These are phyloP conservation scores for Fusarium scirpi DNA, from an alignment of 2,329 filamentous ascomycete genomes.

Conservation along the genomic window DNA sequence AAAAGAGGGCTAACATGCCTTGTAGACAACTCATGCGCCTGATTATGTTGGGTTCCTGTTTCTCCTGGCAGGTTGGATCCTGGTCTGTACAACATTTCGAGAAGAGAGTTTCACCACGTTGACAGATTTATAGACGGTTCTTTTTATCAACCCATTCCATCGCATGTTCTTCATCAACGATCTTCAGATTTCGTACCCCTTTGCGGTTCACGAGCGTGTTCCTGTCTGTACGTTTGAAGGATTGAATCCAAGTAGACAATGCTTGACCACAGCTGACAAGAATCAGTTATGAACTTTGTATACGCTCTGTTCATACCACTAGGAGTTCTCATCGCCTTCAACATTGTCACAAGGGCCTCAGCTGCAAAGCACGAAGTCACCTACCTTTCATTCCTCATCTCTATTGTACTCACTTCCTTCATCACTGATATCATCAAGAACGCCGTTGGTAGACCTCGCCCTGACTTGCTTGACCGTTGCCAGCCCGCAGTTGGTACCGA, in stretches of 20 bases:
- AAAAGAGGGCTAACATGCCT: neutral
- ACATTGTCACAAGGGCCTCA: constrained; percentile 70
- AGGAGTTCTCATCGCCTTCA: constrained; percentile 73
- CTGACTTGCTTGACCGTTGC: constrained; percentile 78
- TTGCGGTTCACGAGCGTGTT: constrained; percentile 86
- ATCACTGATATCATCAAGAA: constrained; percentile 95
- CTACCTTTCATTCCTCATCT: constrained; percentile 82
- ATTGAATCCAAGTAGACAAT: neutral
- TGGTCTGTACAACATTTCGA: constrained; percentile 57
- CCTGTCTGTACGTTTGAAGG: constrained; percentile 70
- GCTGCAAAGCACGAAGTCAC: constrained; percentile 87
- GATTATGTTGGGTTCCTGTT: constrained; percentile 86
- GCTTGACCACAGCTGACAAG: constrained; percentile 1
- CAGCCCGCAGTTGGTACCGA: constrained; percentile 70
- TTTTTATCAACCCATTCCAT: constrained; percentile 82
- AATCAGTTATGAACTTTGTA: constrained; percentile 76
- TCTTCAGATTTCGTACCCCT: constrained; percentile 84
- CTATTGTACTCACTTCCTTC: constrained; percentile 80
- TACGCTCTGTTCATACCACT: constrained; percentile 83
- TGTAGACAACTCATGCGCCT: constrained; percentile 82
- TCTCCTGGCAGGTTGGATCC: constrained; percentile 75
- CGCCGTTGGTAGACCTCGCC: constrained; percentile 78
- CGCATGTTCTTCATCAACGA: constrained; percentile 94
- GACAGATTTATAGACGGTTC: constrained; percentile 43
- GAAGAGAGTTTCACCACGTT: constrained; percentile 5